Conservation (phyloP, 805 yeast species). For the Candida coleopterorum region DNA sequence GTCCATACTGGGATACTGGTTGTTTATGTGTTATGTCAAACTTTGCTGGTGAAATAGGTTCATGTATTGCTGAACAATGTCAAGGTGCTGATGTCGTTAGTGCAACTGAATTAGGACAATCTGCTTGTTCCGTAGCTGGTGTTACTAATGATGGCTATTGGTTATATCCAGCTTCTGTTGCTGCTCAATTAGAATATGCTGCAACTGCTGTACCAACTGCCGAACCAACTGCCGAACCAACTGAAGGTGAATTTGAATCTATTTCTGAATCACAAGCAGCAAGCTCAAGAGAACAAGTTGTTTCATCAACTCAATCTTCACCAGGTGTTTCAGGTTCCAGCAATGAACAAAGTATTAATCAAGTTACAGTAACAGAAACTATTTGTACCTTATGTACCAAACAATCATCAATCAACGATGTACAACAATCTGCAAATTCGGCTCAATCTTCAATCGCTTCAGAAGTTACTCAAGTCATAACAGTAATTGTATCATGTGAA, state of each 20-base stretch:
- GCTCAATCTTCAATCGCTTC: conserved; percentile 4
- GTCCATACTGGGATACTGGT: conserved; percentile 42
- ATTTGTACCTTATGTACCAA: conserved; percentile 1
- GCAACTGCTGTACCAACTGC: conserved; percentile 13
- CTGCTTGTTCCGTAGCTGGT: conserved; percentile 20
- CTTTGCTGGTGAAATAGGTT: conserved; percentile 29
- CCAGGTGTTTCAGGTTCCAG: conserved; percentile 2
- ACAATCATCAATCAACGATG: conserved; percentile 4
- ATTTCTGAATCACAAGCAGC: conserved; percentile 1
- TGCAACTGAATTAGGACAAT: conserved; percentile 25
- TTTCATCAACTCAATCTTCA: conserved; percentile 8
- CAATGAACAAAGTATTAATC: neutral
- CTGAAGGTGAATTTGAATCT: neutral
- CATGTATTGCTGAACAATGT: conserved; percentile 36
- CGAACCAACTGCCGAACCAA: conserved; percentile 9
- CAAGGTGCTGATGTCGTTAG: conserved; percentile 24
- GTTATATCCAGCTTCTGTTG: conserved; percentile 15
- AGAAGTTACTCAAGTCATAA: conserved; percentile 3
- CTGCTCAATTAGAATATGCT: conserved; percentile 17
- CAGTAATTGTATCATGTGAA: conserved; percentile 8
- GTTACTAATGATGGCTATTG: conserved; percentile 26
- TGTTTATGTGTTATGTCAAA: conserved; percentile 39
- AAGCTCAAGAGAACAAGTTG: conserved; percentile 5
- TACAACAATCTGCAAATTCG: conserved; percentile 3
- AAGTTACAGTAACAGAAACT: conserved; percentile 4